Percentiles rank a stretch among this genome's conserved stretches.
Evolutionary conservation across 164 flowering plant species (phyloP).

Genomic region (Cinnamomum micranthum): DNA sequence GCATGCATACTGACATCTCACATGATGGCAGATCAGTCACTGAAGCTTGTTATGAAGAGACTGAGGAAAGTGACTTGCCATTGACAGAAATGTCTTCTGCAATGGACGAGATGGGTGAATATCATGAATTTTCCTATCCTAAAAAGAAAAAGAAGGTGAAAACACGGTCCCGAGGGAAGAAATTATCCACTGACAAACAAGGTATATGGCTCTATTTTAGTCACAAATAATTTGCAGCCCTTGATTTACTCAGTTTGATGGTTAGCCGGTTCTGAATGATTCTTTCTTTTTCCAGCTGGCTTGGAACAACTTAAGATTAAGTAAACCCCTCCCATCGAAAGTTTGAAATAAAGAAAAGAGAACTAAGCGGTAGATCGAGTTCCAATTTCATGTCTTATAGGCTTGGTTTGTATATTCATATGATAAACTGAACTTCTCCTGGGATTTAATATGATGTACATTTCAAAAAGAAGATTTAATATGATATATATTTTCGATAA

Average conservation of each 20-base stretch:
- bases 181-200: slow-evolving; percentile 10
- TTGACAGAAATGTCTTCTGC: slow-evolving; percentile 9
- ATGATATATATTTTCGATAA: too few relatives aligned
- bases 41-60: slow-evolving; percentile 19
- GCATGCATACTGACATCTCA: slow-evolving; percentile 1
- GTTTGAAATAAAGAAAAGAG: not conserved
- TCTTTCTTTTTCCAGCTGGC: not conserved
- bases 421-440: too few relatives aligned
- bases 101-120: slow-evolving; percentile 17
- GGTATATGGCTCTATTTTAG: slow-evolving; percentile 14
- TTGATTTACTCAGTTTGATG: not conserved
- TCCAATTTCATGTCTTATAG: not conserved
- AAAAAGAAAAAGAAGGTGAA: slow-evolving; percentile 51
- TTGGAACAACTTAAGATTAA: not conserved
- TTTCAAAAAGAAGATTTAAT: too few relatives aligned
- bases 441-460: too few relatives aligned
- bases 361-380: not conserved
- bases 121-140: not conserved
- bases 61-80: slow-evolving; percentile 5
- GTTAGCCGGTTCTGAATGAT: not conserved
- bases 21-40: slow-evolving; percentile 22
- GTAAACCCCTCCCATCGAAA: not conserved
- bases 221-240: not conserved
- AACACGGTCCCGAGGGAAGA: slow-evolving; percentile 24
- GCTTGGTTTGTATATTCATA: too few relatives aligned